phyloP scores from a whole-genome alignment of 2,329 filamentous ascomycete genomes.

The Pyricularia sp. region DNA sequence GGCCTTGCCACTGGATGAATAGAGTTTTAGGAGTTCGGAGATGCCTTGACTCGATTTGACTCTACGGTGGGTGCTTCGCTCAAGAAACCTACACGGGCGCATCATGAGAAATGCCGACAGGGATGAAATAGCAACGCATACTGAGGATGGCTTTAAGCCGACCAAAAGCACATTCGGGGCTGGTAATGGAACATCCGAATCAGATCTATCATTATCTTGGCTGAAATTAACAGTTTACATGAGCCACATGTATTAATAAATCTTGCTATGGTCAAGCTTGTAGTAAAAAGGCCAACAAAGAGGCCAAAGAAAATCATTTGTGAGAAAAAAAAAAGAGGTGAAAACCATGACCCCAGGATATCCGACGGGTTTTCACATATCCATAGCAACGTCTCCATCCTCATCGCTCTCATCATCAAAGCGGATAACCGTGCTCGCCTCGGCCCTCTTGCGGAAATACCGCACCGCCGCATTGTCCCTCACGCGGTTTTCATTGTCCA shows the following conservation, averaged over 20 bases:
- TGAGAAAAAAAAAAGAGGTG: background rate
- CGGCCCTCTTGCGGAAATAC: slow-evolving; percentile 28
- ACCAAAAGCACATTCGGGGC: background rate
- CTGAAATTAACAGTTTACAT: background rate
- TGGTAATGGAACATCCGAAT: background rate
- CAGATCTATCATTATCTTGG: background rate
- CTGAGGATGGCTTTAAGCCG: too few species aligned
- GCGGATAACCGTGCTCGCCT: slow-evolving; percentile 1
- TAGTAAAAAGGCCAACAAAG: background rate
- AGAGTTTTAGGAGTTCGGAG: too few species aligned
- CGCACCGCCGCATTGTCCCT: slow-evolving; percentile 36
- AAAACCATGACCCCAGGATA: background rate
- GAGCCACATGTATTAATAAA: background rate
- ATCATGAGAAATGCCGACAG: too few species aligned
- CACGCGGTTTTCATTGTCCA: slow-evolving; percentile 38
- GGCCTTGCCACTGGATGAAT: too few species aligned
- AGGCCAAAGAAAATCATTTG: background rate
- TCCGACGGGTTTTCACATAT: background rate
- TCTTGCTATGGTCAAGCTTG: background rate
- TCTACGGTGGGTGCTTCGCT: background rate
- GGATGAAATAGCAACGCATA: too few species aligned
- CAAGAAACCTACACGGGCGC: background rate
- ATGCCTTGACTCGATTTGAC: too few species aligned
- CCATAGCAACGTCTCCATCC: background rate
- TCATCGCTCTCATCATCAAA: background rate